Percentiles rank a stretch among this genome's conserved stretches.
phyloP scores from a whole-genome alignment of 371 early-diverging fungal genomes.

The Mortierella sp. region DNA sequence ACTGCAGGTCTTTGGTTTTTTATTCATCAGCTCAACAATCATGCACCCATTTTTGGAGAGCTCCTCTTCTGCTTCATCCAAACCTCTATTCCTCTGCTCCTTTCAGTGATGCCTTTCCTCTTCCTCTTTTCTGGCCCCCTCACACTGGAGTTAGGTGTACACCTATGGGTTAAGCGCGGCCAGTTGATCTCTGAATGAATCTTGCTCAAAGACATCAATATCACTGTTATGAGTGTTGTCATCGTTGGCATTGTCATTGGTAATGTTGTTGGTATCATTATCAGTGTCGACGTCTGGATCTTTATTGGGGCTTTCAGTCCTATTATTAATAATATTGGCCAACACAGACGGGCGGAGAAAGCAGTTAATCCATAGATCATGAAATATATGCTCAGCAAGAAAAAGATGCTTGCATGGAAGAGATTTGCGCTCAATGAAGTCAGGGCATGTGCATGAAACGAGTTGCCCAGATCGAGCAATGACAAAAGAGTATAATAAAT shows the following conservation, averaged over 20 bases:
- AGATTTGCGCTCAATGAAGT: conserved; percentile 11
- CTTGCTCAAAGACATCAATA: conserved; percentile 13
- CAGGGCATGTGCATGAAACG: conserved; percentile 17
- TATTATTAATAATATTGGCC: not conserved
- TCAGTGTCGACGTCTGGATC: not conserved
- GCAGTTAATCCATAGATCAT: conserved; percentile 21
- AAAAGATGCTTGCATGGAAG: conserved; percentile 26
- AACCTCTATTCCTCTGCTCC: no score
- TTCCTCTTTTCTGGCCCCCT: conserved; percentile 13
- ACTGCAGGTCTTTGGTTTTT: no score
- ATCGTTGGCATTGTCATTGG: not conserved
- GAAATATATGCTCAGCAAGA: conserved; percentile 24
- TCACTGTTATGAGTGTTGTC: conserved; percentile 9
- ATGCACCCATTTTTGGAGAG: no score
- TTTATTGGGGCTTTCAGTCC: conserved; percentile 4
- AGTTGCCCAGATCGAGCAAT: conserved; percentile 19
- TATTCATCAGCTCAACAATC: no score
- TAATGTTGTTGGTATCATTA: conserved; percentile 1
- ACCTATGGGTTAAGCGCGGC: conserved; percentile 15
- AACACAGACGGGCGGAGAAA: conserved; percentile 18
- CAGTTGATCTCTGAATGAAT: conserved; percentile 15
- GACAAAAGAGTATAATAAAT: conserved; percentile 11
- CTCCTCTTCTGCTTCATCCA: no score
- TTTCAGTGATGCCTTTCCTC: no score
- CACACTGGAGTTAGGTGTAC: conserved; percentile 16